phyloP scores from a whole-genome alignment of 495 filamentous ascomycete species.

The Penicillium nucicola region DNA sequence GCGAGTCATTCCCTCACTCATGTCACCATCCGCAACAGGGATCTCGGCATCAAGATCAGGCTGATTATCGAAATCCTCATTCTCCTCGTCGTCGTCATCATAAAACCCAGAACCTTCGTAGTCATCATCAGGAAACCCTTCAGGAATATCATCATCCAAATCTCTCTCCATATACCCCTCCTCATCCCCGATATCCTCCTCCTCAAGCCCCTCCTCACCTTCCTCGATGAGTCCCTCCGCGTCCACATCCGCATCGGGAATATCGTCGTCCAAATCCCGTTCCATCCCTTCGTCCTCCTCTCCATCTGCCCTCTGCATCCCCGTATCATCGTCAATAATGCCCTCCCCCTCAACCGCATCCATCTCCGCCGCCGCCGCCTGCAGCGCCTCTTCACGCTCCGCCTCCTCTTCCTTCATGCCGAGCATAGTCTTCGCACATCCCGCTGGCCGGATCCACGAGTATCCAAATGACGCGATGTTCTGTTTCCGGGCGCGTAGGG shows the following conservation, averaged over 20 bases:
- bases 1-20: constrained; percentile 25
- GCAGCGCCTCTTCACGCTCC: constrained; percentile 76
- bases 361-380: constrained; percentile 64
- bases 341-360: constrained; percentile 59
- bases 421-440: constrained; percentile 71
- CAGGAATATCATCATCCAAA: constrained; percentile 51
- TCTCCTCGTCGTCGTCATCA: constrained; percentile 27
- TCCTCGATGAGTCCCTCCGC: constrained; percentile 40
- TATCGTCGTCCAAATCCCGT: constrained; percentile 47
- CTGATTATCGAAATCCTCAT: constrained; percentile 39
- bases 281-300: constrained; percentile 40
- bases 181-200: constrained; percentile 36
- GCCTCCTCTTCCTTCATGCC: constrained; percentile 74
- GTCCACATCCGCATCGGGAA: constrained; percentile 41
- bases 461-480: constrained; percentile 73
- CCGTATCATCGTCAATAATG: constrained; percentile 29
- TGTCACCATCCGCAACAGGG: constrained; percentile 32
- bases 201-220: constrained; percentile 40
- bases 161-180: constrained; percentile 45
- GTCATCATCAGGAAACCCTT: constrained; percentile 46
- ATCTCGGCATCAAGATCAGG: constrained; percentile 45
- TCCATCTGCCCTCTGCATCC: constrained; percentile 18
- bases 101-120: constrained; percentile 37
- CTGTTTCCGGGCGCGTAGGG: constrained; percentile 62
- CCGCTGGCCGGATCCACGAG: constrained; percentile 76